Percentiles rank a stretch among this genome's conserved stretches.
Evolutionary conservation across 805 yeast species (phyloP).

Genomic region (Sugiyamaella boreocaroliniensis): DNA sequence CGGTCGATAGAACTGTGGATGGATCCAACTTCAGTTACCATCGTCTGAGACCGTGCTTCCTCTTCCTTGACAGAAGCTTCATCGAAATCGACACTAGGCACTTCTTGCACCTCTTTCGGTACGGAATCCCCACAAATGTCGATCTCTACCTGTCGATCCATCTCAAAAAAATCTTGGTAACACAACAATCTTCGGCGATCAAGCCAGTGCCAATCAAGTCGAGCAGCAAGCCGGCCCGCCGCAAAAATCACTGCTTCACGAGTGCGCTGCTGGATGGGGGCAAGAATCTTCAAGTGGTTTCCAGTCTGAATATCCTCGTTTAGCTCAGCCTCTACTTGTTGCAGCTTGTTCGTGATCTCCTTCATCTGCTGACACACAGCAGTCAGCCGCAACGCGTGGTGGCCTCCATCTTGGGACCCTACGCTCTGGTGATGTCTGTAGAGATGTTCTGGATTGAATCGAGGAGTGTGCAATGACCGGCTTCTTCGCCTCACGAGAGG

Average conservation of each 20-base stretch:
- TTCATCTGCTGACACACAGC: constrained; percentile 29
- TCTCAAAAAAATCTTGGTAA: constrained; percentile 34
- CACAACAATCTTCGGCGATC: constrained; percentile 43
- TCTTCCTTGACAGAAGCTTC: not conserved
- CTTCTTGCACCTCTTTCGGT: not conserved
- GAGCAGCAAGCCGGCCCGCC: constrained; percentile 43
- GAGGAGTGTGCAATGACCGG: not conserved
- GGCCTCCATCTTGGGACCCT: not conserved
- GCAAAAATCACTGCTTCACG: constrained; percentile 42
- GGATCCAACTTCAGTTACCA: not conserved
- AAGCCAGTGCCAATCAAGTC: constrained; percentile 51
- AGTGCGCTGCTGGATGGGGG: constrained; percentile 52
- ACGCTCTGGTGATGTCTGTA: not conserved
- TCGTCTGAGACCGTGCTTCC: not conserved
- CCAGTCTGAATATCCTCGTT: constrained; percentile 33
- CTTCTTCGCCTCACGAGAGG: not conserved
- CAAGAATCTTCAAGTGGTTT: constrained; percentile 38
- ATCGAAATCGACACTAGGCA: not conserved
- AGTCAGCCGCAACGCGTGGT: constrained; percentile 23
- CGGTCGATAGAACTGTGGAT: not conserved
- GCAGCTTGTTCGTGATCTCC: constrained; percentile 32
- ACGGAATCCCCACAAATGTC: constrained; percentile 10
- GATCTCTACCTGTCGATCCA: constrained; percentile 23
- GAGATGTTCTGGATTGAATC: not conserved
- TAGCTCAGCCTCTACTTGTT: constrained; percentile 30